phyloP scores from a whole-genome alignment of 1,284 basidiomycete species.

The Leccinum griseonigrum region DNA sequence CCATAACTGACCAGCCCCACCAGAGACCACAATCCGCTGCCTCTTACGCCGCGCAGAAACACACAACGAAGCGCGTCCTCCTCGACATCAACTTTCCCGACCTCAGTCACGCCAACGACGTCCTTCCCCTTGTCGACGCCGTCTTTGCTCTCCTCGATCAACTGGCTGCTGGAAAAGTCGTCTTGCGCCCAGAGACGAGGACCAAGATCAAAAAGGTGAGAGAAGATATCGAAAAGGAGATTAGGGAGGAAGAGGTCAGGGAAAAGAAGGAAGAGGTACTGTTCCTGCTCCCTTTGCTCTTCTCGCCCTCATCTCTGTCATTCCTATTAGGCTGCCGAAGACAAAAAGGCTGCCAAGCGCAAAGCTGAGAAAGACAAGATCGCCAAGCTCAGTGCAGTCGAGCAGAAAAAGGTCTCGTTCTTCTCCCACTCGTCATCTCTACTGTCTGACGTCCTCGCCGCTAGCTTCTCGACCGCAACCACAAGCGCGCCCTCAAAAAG shows the following conservation, averaged over 20 bases:
- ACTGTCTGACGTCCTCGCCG: not conserved
- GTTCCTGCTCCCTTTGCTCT: not conserved
- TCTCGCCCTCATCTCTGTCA: slow-evolving; percentile 4
- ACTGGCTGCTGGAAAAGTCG: slow-evolving; percentile 46
- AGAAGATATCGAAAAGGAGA: slow-evolving; percentile 64
- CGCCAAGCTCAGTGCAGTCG: slow-evolving; percentile 71
- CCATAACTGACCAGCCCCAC: slow-evolving; percentile 82
- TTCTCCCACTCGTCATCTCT: not conserved
- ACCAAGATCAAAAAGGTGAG: slow-evolving; percentile 70
- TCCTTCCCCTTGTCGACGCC: slow-evolving; percentile 58
- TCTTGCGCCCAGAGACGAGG: slow-evolving; percentile 77
- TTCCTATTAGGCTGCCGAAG: slow-evolving; percentile 49
- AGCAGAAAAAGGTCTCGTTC: slow-evolving; percentile 73
- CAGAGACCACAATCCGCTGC: slow-evolving; percentile 51
- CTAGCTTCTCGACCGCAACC: slow-evolving; percentile 71
- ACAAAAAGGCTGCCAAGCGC: slow-evolving; percentile 70
- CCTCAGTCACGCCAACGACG: slow-evolving; percentile 46
- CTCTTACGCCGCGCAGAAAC: slow-evolving; percentile 29
- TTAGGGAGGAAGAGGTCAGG: slow-evolving; percentile 66
- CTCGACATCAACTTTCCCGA: slow-evolving; percentile 63
- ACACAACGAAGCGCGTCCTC: slow-evolving; percentile 67
- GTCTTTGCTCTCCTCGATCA: slow-evolving; percentile 75
- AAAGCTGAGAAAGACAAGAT: slow-evolving; percentile 71
- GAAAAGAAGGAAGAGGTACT: slow-evolving; percentile 71
- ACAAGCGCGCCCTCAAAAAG: slow-evolving; percentile 68